Evolutionary conservation across 164 flowering plant genomes (phyloP).

Genomic region (Dillenia turbinata): DNA sequence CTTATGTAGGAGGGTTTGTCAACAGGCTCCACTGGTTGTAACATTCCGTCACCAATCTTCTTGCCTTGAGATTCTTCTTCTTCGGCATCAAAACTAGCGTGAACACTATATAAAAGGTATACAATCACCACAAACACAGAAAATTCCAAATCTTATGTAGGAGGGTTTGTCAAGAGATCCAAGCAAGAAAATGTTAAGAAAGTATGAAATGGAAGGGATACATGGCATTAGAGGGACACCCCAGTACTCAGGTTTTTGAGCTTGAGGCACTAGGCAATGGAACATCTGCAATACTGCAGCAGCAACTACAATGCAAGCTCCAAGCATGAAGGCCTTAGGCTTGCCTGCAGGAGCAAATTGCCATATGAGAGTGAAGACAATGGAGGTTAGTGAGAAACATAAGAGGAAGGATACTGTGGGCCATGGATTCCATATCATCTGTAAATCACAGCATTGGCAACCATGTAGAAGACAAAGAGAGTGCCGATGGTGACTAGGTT

Average conservation of each 20-base stretch:
- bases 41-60: constrained; percentile 22
- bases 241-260: constrained; percentile 78
- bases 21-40: background rate
- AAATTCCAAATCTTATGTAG: constrained; percentile 64
- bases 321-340: constrained; percentile 45
- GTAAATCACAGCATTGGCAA: constrained; percentile 81
- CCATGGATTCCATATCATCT: constrained; percentile 75
- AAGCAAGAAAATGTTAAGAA: constrained; percentile 77
- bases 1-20: constrained; percentile 66
- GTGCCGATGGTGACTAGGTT: constrained; percentile 87
- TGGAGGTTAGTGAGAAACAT: constrained; percentile 49
- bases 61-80: constrained; percentile 31
- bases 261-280: constrained; percentile 58
- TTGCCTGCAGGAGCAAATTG: constrained; percentile 47
- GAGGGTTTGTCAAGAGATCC: constrained; percentile 76
- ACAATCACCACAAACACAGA: constrained; percentile 51
- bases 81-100: constrained; percentile 81
- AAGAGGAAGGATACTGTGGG: constrained; percentile 63
- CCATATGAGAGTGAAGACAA: constrained; percentile 71
- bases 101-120: constrained; percentile 79
- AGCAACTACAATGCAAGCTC: constrained; percentile 31
- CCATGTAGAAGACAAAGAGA: constrained; percentile 92
- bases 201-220: constrained; percentile 69
- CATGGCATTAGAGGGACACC: constrained; percentile 95
- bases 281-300: constrained; percentile 45